Evolutionary conservation across 1,284 basidiomycete species (phyloP).

Genomic region (Marasmius oreades): DNA sequence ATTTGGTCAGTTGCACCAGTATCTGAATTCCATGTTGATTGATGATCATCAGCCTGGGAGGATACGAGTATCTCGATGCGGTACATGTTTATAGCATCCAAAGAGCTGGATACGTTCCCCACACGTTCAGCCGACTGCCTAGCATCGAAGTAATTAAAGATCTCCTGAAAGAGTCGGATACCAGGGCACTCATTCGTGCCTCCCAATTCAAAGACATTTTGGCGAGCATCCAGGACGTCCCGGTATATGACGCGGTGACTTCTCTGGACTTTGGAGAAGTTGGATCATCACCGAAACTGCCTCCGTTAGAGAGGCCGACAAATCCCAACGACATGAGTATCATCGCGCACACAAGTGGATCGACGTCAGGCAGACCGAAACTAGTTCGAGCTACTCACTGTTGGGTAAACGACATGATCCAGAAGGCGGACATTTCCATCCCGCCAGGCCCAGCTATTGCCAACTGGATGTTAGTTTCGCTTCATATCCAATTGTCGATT

Average conservation of each 20-base stretch:
- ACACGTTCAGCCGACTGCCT: slow-evolving; percentile 60
- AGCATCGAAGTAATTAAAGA: slow-evolving; percentile 56
- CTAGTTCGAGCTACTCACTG: slow-evolving; percentile 57
- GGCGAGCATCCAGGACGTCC: slow-evolving; percentile 26
- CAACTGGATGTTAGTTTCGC: not conserved
- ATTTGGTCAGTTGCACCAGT: slow-evolving; percentile 44
- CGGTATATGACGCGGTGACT: not conserved
- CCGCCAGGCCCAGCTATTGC: not conserved
- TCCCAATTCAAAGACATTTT: slow-evolving; percentile 13
- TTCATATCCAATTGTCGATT: not conserved
- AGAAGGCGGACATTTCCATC: slow-evolving; percentile 24
- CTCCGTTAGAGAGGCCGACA: slow-evolving; percentile 38
- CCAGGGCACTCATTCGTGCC: slow-evolving; percentile 51
- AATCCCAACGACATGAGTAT: slow-evolving; percentile 43
- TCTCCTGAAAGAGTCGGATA: slow-evolving; percentile 44
- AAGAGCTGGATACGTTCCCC: slow-evolving; percentile 61
- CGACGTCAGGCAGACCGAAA: slow-evolving; percentile 66
- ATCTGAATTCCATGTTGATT: slow-evolving; percentile 2
- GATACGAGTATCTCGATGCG: slow-evolving; percentile 56
- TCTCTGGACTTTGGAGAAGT: not conserved
- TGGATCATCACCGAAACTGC: not conserved
- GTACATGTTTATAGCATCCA: slow-evolving; percentile 61
- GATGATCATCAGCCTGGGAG: slow-evolving; percentile 45
- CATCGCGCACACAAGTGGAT: slow-evolving; percentile 68
- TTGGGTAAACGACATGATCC: slow-evolving; percentile 48